Base-by-base conservation (phyloP, 2,329 filamentous ascomycete genomes). In the Cyclaneusma minus region DNA sequence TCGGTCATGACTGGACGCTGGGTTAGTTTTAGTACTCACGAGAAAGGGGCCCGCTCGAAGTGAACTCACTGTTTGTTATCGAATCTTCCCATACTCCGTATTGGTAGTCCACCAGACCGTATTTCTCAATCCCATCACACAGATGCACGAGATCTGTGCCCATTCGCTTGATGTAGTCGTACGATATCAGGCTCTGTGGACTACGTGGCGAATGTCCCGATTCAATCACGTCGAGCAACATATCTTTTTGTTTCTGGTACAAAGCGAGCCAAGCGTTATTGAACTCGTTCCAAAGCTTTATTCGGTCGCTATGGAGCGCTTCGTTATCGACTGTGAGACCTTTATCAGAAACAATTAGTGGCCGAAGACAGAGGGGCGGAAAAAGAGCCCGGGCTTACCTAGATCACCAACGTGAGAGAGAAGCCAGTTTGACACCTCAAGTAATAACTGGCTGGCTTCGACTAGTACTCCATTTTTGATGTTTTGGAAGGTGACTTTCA, bases 21-120 rank as follows among this genome's bases (percentile, higher is more conserved):
- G 21, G 14, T 17, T 20, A 24, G n/a, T 13, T 22, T 12, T 3
- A 13, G 8, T 7, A 20, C 9, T 16, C 8, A 20, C 12, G 16
- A 14, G n/a, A 5, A 13, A 11, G 7, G 5, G 28, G 4, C 16
- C 7, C 22, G 12, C 21, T 17, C 17, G 22, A 11, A 16, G 10
- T 26, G 24, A 13, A 63, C 80, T 54, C 60, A 93, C 85, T 65
- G 31, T 68, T 67, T 40, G 89, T 68, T 40, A 95, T 94, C 45
- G 81, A 73, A 47, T 95, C 85, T 52, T 95, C 89, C 69, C 83
- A 91, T 14, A 95, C 81, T 6, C 89, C 89, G 56, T 93, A 91
- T 44, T 95, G 79, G 49, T 95, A 98, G 54, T 98, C 89, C 7
- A 98, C 83, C 24, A 98, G 58, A n/a, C 89, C 89, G 46, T 91